phyloP scores from a whole-genome alignment of 2,329 filamentous ascomycete genomes.

The Xenoacremonium recifei region DNA sequence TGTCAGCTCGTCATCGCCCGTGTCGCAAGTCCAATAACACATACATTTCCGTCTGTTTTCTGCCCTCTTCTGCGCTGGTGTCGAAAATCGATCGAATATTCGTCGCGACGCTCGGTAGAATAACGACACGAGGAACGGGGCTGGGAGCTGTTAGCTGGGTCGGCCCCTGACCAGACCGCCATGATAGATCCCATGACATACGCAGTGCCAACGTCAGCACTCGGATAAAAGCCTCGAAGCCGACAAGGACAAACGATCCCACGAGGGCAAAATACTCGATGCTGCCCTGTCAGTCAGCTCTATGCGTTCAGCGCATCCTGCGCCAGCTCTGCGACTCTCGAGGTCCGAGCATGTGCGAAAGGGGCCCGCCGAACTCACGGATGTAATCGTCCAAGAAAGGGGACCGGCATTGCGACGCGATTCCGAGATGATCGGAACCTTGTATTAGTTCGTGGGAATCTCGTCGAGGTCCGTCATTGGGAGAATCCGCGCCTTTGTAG shows the following conservation, averaged over 20 bases:
- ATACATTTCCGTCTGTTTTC: conserved; percentile 65
- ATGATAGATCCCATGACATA: conserved; percentile 35
- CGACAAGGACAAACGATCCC: conserved; percentile 78
- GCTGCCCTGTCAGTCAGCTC: conserved; percentile 39
- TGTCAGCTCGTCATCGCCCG: conserved; percentile 46
- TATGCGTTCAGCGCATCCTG: background rate
- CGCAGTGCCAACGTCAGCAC: conserved; percentile 85
- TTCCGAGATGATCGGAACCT: conserved; percentile 2
- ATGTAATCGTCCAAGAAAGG: conserved; percentile 52
- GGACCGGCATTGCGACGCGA: conserved; percentile 45
- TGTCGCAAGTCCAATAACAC: conserved; percentile 34
- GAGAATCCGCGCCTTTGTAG: too few relatives aligned
- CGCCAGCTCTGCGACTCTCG: background rate
- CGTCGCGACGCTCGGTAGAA: conserved; percentile 80
- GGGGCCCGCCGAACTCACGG: conserved; percentile 40
- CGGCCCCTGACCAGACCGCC: conserved; percentile 11
- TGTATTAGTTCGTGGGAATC: too few relatives aligned
- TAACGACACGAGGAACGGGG: conserved; percentile 75
- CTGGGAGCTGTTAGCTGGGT: conserved; percentile 41
- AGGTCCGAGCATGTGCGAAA: background rate
- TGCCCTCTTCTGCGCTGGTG: conserved; percentile 65
- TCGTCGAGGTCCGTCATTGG: conserved; percentile 4
- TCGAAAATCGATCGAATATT: conserved; percentile 76
- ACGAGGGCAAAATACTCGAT: conserved; percentile 86
- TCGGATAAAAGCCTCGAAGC: conserved; percentile 78